These are phyloP conservation scores for Logfia minima DNA, from an alignment of 129 eudicot genomes.

Conservation along the genomic window DNA sequence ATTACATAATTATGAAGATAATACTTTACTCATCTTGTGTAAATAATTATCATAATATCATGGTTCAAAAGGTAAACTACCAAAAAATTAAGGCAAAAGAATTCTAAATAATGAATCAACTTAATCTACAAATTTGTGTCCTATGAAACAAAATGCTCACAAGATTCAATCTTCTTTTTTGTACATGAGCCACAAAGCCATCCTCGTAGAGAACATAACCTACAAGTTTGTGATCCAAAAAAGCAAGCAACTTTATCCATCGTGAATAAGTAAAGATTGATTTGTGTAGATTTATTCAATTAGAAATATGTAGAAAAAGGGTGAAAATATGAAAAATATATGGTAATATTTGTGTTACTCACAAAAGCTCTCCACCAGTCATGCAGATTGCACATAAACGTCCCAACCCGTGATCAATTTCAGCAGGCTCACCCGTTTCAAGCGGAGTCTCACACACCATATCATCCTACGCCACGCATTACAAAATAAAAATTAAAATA, in stretches of 20 bases:
- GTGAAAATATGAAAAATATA: neutral
- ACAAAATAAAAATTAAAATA: neutral
- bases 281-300: neutral
- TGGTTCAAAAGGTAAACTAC: constrained; percentile 25
- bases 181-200: neutral
- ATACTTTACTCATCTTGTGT: neutral
- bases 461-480: neutral
- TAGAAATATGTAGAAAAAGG: neutral
- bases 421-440: neutral
- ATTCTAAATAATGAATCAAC: neutral
- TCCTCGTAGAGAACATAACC: neutral
- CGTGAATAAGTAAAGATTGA: too few relatives aligned
- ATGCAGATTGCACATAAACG: neutral
- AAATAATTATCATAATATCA: neutral
- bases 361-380: constrained; percentile 1
- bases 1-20: neutral
- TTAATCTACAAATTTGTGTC: neutral
- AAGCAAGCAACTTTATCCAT: too few relatives aligned
- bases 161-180: neutral
- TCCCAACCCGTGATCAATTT: neutral
- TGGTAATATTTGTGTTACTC: neutral
- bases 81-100: constrained; percentile 22
- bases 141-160: neutral
- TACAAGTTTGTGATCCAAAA: neutral
- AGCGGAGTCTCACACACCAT: neutral